Conservation (phyloP, 2,329 filamentous ascomycete genomes). For the Cryphonectria naterciae region DNA sequence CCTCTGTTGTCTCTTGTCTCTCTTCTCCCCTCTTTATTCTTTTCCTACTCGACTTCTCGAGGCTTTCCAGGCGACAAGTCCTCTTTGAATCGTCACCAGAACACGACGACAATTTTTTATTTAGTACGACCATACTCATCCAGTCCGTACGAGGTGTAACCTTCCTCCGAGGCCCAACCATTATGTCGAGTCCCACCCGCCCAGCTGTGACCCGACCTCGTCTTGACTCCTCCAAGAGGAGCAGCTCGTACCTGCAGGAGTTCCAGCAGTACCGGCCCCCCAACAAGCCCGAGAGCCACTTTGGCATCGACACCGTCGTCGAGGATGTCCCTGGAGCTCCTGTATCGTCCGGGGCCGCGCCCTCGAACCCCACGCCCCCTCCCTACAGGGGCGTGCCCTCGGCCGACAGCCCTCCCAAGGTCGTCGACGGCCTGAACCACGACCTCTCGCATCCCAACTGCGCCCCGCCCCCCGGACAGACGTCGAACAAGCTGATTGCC, state of each 20-base stretch:
- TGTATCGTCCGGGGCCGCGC: conserved; percentile 38
- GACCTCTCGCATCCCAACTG: conserved; percentile 67
- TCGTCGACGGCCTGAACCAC: conserved; percentile 66
- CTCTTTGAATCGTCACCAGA: background rate
- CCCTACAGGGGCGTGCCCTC: conserved; percentile 66
- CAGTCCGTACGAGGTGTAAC: too few relatives aligned
- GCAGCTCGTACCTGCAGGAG: conserved; percentile 65
- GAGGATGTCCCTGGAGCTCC: conserved; percentile 54
- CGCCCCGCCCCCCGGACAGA: conserved; percentile 53
- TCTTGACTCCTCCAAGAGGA: conserved; percentile 56
- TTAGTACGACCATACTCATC: background rate
- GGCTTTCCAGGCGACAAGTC: background rate
- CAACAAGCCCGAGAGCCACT: conserved; percentile 56
- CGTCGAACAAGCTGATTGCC: conserved; percentile 59
- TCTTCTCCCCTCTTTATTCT: background rate
- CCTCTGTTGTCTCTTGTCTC: background rate
- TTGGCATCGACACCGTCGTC: conserved; percentile 68
- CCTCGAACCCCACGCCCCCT: conserved; percentile 38
- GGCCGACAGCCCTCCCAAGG: conserved; percentile 59
- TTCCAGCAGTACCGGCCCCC: conserved; percentile 67
- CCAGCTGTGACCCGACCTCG: conserved; percentile 49
- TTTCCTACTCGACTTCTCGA: background rate
- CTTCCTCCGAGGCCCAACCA: background rate
- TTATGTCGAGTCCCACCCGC: conserved; percentile 35
- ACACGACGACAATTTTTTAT: background rate